Base-by-base conservation (phyloP, 1,139 yeast species). In the Blastobotrys persicus region DNA sequence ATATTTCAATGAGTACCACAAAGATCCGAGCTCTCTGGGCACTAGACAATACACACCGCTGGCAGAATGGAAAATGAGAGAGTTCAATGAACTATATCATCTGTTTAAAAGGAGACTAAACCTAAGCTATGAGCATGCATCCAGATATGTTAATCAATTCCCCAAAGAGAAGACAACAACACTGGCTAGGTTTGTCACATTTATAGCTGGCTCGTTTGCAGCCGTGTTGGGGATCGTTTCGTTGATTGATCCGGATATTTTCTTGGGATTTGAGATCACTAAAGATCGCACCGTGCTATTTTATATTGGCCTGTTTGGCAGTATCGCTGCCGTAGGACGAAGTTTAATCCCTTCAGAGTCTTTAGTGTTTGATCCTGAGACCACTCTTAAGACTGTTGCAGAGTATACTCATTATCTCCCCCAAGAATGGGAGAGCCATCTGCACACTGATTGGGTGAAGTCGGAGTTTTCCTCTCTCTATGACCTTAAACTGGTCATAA, bases 11-110 rank as follows among this genome's bases (percentile, higher is more conserved):
- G 98, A 92, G 68, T 89, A 88, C 65, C 86, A 88, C 64, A 80
- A 87, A 37, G 87, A 92, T 52, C 98, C 98, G 0, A 81, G 92
- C 1, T 75, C 91, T 11, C 75, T 92, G 48, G 83, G 95, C 7
- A 83, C 91, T 1, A 74, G 98, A 45, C 95, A 88, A 60, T 92
- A 88, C 62, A 88, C 98, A 0, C 97, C 97, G 0, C 79, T 80
- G 66, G 97, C 98, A 0, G 92, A 88, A 62, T 92, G 98, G 98
- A 88, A 85, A 64, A 78, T 94, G 62, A 75, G 98, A 50, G 98
- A 92, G 63, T 88, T 86, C 64, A 92, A 92, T 64, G 99, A 92
- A 65, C 74, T 92, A 16, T 88, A 88, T 38, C 98, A 92, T 67
- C 75, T 92, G 38, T 92, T 92, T 66, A 81, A 81, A 51, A 81